Base-by-base conservation (phyloP, 306 rosid genomes). In the Arachis stenosperma region DNA sequence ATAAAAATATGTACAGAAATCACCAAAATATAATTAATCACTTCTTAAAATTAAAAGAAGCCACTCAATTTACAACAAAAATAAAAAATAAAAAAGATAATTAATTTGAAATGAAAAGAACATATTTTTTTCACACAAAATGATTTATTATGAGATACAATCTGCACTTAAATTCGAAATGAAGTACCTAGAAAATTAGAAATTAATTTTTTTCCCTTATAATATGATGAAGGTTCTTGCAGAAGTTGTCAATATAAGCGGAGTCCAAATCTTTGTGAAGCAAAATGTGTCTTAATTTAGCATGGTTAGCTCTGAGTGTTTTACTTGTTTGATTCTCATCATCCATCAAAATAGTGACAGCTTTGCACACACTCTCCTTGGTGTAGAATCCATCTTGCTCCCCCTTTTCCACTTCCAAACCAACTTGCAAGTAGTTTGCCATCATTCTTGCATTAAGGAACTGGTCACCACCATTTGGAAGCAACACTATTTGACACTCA, bases 391-490 rank as follows among this genome's bases (percentile, higher is more conserved):
- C 87, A 63, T 79, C 74, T 2, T 80, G 80, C 2, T 80, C 82
- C 43, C 65, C 80, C 44, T 84, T 80, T 72, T 69, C 75, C 40
- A 80, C 82, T 58, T 69, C 84, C 66, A 80, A 77, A 9, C 87
- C 87, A 68, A 76, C 82, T 47, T 73, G 41, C 70, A 80, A 70
- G 58, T 55, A 77, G 6, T 69, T 77, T 5, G 51, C 72, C 78
- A 73, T 80, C 73, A 80, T 50, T 63, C 81, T 80, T 29, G 82
- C 84, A 73, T 73, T 64, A 0, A 71, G 17, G 0, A 79, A 50
- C 15, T 79, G 82, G 44, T 83, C 87, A 48, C 65, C 76, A 47
- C 50, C 56, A 17, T 61, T 36, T 5, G 75, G 87, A 6, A 67
- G 44, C 52, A 83, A 10, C 40, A 83, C 87, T 71, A 83, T 14